A percentile compares a stretch with the other conserved stretches of the same genome.
Evolutionary conservation across 768 basidiomycete genomes (phyloP).

Genomic region (Lenzites betulinus): DNA sequence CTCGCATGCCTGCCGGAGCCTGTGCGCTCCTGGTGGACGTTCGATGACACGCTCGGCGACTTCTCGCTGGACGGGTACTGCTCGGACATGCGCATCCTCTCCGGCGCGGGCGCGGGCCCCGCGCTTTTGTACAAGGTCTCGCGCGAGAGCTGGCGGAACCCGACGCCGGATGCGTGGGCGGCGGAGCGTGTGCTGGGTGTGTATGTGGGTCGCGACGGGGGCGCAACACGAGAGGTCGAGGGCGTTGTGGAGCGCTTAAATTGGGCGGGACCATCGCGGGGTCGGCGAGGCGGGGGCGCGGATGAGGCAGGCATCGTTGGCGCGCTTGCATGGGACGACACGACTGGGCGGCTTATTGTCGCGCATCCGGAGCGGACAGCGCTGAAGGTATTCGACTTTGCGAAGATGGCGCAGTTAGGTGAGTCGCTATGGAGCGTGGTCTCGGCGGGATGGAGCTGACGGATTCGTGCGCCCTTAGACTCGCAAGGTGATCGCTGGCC

Average conservation of each 20-base stretch:
- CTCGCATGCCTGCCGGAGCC: too few relatives aligned
- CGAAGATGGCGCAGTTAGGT: neutral
- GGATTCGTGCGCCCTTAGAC: neutral
- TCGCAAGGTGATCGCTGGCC: neutral
- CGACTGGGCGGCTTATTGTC: neutral
- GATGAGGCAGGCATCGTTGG: too few relatives aligned
- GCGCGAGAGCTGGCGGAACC: too few relatives aligned
- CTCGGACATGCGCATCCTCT: neutral
- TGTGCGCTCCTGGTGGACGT: too few relatives aligned
- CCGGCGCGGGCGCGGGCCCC: neutral
- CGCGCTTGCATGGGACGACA: neutral
- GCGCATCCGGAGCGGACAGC: neutral
- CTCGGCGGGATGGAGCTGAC: neutral
- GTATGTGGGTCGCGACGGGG: neutral
- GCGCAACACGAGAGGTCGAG: neutral
- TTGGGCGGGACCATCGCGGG: too few relatives aligned
- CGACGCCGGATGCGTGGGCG: neutral
- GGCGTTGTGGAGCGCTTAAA: neutral
- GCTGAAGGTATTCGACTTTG: neutral
- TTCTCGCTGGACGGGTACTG: too few relatives aligned
- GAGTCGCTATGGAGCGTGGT: neutral
- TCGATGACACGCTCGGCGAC: too few relatives aligned
- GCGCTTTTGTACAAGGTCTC: neutral
- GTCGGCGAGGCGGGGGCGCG: too few relatives aligned
- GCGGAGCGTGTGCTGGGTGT: neutral